phyloP scores from a whole-genome alignment of 495 filamentous ascomycete genomes.

The Tuber brumale region DNA sequence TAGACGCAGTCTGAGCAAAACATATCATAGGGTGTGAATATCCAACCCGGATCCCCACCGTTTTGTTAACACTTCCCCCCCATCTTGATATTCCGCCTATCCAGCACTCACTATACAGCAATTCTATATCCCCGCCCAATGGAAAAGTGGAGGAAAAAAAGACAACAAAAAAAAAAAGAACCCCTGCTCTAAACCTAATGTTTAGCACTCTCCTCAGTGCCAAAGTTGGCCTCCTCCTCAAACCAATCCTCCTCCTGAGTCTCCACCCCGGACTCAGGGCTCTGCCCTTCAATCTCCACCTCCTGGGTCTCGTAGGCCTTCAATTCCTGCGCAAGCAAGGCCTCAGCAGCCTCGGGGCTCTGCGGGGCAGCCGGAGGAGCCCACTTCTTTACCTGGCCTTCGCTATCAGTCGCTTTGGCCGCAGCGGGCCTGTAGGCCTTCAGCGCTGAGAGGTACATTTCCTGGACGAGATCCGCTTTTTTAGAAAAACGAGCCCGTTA shows the following conservation, averaged over 20 bases:
- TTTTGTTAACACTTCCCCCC: not conserved
- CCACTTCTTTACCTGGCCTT: constrained; percentile 90
- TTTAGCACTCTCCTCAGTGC: not conserved
- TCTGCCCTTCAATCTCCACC: constrained; percentile 90
- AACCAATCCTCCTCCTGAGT: constrained; percentile 64
- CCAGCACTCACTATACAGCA: not conserved
- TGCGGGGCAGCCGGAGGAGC: constrained; percentile 64
- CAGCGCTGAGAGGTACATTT: constrained; percentile 91
- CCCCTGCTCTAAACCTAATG: constrained; percentile 6
- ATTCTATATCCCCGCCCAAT: not conserved
- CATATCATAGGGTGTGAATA: not conserved
- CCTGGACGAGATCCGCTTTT: constrained; percentile 87
- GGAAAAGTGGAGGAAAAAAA: not conserved
- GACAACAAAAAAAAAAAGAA: not conserved
- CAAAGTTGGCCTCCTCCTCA: constrained; percentile 61
- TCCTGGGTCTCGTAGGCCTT: constrained; percentile 86
- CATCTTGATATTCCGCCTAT: not conserved
- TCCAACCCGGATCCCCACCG: not conserved
- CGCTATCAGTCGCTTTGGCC: constrained; percentile 76
- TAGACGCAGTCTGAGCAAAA: not conserved
- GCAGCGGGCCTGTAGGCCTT: constrained; percentile 82
- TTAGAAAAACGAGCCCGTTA: constrained; percentile 25
- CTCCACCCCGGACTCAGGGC: constrained; percentile 46
- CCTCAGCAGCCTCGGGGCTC: constrained; percentile 83
- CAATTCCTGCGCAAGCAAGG: constrained; percentile 67